Conservation (phyloP, 192 early-diverging fungal genomes). For the Backusella psychrophila region DNA sequence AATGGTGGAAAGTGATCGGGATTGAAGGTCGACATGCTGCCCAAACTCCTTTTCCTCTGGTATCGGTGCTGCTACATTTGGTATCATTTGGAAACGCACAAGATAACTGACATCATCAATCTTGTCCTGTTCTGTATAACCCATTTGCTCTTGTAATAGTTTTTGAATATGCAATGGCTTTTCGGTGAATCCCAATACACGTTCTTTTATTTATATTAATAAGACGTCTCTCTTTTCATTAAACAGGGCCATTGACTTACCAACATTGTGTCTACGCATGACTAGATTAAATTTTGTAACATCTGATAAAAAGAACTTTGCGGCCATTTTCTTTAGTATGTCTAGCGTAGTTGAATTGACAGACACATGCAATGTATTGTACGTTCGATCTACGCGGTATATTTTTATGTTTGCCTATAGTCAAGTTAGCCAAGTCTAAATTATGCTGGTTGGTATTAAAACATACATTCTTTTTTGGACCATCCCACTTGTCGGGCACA, state of each 20-base stretch:
- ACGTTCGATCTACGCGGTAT: slow-evolving; percentile 78
- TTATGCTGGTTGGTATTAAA: slow-evolving; percentile 6
- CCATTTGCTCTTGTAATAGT: slow-evolving; percentile 69
- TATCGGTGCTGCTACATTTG: slow-evolving; percentile 33
- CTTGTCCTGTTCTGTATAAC: slow-evolving; percentile 74
- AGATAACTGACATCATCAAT: slow-evolving; percentile 79
- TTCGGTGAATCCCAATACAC: slow-evolving; percentile 67
- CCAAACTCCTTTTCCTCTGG: slow-evolving; percentile 45
- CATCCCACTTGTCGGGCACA: slow-evolving; percentile 18
- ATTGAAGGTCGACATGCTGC: slow-evolving; percentile 68
- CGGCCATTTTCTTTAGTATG: slow-evolving; percentile 68
- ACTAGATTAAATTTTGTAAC: slow-evolving; percentile 40
- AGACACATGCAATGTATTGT: slow-evolving; percentile 70
- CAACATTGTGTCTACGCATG: slow-evolving; percentile 19
- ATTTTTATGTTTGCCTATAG: slow-evolving; percentile 64
- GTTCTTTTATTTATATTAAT: slow-evolving; percentile 50
- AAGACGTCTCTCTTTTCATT: too few relatives aligned
- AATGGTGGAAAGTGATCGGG: slow-evolving; percentile 72
- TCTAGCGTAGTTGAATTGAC: slow-evolving; percentile 69
- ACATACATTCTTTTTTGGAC: slow-evolving; percentile 28
- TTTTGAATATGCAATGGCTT: slow-evolving; percentile 74
- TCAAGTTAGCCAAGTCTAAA: slow-evolving; percentile 8
- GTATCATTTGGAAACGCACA: slow-evolving; percentile 70
- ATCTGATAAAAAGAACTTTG: slow-evolving; percentile 82
- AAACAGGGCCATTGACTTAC: neutral